Evolutionary conservation across 2,329 filamentous ascomycete species (phyloP), one percentile per base, ranked within the genome.

Genomic region (Alternaria arborescens): DNA sequence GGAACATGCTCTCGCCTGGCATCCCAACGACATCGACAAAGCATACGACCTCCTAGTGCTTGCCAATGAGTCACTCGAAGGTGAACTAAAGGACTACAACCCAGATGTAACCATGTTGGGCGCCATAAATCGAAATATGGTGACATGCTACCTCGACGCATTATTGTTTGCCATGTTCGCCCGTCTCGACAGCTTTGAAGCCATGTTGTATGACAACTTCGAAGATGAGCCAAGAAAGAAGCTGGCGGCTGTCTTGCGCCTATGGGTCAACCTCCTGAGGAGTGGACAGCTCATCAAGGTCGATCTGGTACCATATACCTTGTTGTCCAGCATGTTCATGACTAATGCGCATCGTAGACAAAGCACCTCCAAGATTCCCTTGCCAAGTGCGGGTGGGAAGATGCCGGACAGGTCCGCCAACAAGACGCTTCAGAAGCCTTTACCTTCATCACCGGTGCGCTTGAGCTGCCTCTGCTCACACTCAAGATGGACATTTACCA

Each of bases 351-450:
- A 30, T 56, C 58, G 12, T 70, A 94, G 91, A 97, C 92, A 8
- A 87, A 91, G 77, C 84, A 93, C 66, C 85, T 99, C 14, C 94
- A 97, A 78, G 88, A 94, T 41, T 85, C 93, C 10, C 79, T 98
- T 40, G 89, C 90, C 18, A 90, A 89, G 54, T 97, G 94, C 76
- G 95, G 94, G 4, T 98, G 95, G 95, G 82, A 86, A 68, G 93
- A 96, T 59, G 94, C 94, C 47, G 86, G 86, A 22, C 80, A 86
- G 58, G 75, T 92, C n/a, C 86, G 89, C 69, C 95, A 98, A 74
- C 95, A 99, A 79, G 95, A 99, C 78, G 92, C 93, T 0, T 97
- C 95, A 0, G 95, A 99, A 79, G 94, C 94, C 1, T 98, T 98
- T 75, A 92, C 90, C 0, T 97, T 97, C 76, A 93, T 99, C 65